Base-by-base conservation (phyloP, 768 basidiomycete genomes). In the Lyophyllum atratum region DNA sequence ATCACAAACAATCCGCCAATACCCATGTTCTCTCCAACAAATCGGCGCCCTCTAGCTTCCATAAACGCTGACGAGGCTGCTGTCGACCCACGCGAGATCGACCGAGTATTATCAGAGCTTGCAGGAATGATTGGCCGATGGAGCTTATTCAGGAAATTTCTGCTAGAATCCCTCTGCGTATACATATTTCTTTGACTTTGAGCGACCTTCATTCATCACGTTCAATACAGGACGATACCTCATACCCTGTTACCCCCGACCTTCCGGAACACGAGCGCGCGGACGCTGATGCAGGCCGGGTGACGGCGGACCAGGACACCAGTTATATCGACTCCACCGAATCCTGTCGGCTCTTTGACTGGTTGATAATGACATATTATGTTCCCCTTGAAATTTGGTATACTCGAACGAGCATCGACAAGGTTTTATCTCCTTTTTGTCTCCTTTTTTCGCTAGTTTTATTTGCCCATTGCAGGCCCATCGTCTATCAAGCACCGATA, bases 311-410 rank as follows among this genome's bases (percentile, higher is more conserved):
- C 24, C 52, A 49, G 25, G 70, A 71, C 55, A 59, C 58, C 14
- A 56, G 63, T 21, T 64, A 69, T 4, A 66, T 87, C 34, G 78
- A 84, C 46, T 67, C 74, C 4, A 88, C 84, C 2, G 71, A 74
- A 2, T 89, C 85, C 17, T 80, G 84, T 49, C 63, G 66, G 28
- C 68, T 85, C 15, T 89, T 98, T 54, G 82, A 89, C 37, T 78
- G 83, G 48, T 72, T 95, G 28, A 77, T 94, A 11, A 72, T 70
- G 9, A 81, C 80, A 10, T 96, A 92, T 64, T 98, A 98, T 65
- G 80, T 87, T 29, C 94, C 95, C 3, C 76, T 98, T 54, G 97
- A 99, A 68, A 73, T 88, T 4, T 98, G 95, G 95, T 98, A 96
- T 72, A 82, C 87, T 10, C 84, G 90, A 14, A 85, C 83, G 17